These are phyloP conservation scores for Cicer yamashitae DNA, from an alignment of 306 rosid species.

Conservation along the genomic window DNA sequence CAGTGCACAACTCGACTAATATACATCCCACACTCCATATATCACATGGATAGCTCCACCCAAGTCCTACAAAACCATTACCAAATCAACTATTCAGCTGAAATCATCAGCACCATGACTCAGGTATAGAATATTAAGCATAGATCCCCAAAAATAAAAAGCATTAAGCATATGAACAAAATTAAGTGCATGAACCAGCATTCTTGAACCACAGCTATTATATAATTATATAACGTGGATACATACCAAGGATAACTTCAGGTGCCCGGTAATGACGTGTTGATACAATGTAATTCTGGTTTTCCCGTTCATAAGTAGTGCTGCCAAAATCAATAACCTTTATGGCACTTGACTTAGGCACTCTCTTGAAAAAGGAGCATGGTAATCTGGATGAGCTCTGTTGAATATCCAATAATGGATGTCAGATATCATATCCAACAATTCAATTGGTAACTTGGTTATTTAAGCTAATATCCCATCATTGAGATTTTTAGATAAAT, in stretches of 20 bases:
- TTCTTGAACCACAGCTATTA: background rate
- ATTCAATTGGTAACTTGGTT: background rate
- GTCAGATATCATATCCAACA: background rate
- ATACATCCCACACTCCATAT: slow-evolving; percentile 98
- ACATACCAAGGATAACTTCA: slow-evolving; percentile 87
- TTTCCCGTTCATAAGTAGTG: slow-evolving; percentile 84
- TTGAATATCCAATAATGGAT: slow-evolving; percentile 8
- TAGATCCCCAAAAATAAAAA: background rate
- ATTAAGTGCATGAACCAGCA: background rate
- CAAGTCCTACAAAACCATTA: slow-evolving; percentile 64
- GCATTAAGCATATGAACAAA: background rate
- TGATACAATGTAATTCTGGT: slow-evolving; percentile 90
- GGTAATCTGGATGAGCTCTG: slow-evolving; percentile 85
- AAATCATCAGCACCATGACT: background rate
- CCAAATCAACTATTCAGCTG: background rate
- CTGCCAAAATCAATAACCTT: slow-evolving; percentile 99
- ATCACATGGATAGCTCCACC: slow-evolving; percentile 97
- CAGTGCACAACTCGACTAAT: slow-evolving; percentile 87
- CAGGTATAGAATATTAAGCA: no score
- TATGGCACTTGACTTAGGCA: slow-evolving; percentile 90
- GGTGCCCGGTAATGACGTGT: slow-evolving; percentile 98
- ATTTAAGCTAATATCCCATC: background rate
- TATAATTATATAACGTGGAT: background rate
- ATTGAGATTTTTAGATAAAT: background rate
- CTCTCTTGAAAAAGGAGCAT: slow-evolving; percentile 71